These are phyloP conservation scores for Verticillium alfalfae DNA, from an alignment of 2,329 filamentous ascomycete genomes.

Conservation along the genomic window DNA sequence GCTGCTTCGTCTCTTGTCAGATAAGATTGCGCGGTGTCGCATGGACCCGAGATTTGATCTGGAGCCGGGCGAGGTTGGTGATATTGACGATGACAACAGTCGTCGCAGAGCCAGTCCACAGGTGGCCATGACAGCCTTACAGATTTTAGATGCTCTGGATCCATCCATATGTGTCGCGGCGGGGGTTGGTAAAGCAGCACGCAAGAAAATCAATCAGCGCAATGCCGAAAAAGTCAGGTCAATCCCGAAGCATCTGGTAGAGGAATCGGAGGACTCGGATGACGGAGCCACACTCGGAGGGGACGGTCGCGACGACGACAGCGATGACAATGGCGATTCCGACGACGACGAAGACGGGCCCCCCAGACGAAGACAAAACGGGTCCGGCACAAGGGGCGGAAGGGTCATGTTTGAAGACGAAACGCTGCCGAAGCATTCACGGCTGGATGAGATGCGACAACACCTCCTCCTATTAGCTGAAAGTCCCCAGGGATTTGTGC, in stretches of 20 bases:
- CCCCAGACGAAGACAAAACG: neutral
- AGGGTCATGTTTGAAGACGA: conserved; percentile 50
- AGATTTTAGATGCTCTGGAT: conserved; percentile 50
- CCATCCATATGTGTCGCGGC: conserved; percentile 45
- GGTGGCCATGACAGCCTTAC: conserved; percentile 42
- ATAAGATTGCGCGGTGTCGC: conserved; percentile 62
- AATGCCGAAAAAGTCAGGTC: conserved; percentile 44
- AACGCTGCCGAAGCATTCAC: conserved; percentile 31
- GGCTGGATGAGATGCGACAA: conserved; percentile 58
- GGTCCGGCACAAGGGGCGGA: conserved; percentile 23
- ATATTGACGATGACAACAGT: conserved; percentile 25
- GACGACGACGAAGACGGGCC: conserved; percentile 18
- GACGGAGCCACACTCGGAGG: conserved; percentile 15
- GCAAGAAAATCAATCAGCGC: conserved; percentile 37
- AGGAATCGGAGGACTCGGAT: conserved; percentile 28
- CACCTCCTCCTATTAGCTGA: conserved; percentile 70
- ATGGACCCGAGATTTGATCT: conserved; percentile 46
- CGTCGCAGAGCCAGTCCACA: conserved; percentile 17
- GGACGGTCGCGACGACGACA: conserved; percentile 24
- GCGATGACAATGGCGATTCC: conserved; percentile 25
- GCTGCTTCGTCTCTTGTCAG: conserved; percentile 66
- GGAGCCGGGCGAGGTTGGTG: conserved; percentile 12
- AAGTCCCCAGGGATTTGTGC: conserved; percentile 63
- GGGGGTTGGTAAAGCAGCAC: conserved; percentile 52
- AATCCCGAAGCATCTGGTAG: conserved; percentile 13